Evolutionary conservation across 495 filamentous ascomycete genomes (phyloP), one percentile per base, ranked within the genome.

Genomic region (Aspergillus affinis): DNA sequence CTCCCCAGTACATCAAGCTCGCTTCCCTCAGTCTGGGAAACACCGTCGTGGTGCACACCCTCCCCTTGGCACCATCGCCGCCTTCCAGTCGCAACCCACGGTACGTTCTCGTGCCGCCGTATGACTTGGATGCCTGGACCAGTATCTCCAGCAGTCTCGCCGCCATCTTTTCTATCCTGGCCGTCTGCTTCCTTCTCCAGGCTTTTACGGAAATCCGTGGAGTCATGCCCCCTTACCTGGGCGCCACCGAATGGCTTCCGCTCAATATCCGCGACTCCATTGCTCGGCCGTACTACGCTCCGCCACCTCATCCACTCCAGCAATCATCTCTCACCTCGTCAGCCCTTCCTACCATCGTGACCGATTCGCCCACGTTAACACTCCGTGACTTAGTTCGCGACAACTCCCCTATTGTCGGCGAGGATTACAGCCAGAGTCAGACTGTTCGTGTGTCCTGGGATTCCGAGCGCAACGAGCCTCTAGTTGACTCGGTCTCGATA

Each of bases 21-120:
- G 93, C 92, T 18, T 94, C 90, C 51, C 87, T 90, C 50, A 90
- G 88, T 61, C 86, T 95, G 70, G 90, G 88, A 57, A 93, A 92
- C 71, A 93, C 89, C 9, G 83, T 92, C 48, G 86, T 92, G 49
- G 88, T 97, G 36, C 91, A 97, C 74, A 90, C 89, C 20, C 77
- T 98, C 61, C 86, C 90, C 0, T 84, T 98, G 26, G 81, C 79
- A 18, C 83, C 82, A 18, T 81, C 76, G 61, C 78, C 70, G 52
- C 72, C 64, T 61, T 75, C 64, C 45, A 82, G 75, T 59, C 75
- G 70, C 60, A 78, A 72, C 27, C 79, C 78, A 21, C 87, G 90
- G 66, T 93, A 92, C 72, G 81, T 93, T 29, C 81, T 95, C 36
- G 79, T 78, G 8, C 68, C 85, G 8, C 85, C 87, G 18, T 72